A percentile compares a stretch with the other conserved stretches of the same genome.
Conservation (phyloP, 2,329 filamentous ascomycete genomes). For the Epicoccum nigrum region DNA sequence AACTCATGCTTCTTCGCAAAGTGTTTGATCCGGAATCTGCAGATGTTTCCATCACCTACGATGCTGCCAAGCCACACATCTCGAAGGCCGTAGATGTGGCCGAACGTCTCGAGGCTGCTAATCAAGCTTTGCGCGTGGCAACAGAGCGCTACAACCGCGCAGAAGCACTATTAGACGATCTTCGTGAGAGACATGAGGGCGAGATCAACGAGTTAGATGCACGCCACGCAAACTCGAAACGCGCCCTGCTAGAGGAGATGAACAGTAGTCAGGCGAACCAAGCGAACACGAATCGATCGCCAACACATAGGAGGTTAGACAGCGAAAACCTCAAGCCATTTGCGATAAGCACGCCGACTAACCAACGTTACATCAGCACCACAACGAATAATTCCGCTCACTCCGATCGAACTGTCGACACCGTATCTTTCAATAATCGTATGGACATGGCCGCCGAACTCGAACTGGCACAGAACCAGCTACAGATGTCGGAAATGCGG, state of each 20-base stretch:
- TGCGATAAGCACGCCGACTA: slow-evolving; percentile 76
- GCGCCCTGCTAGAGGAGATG: slow-evolving; percentile 84
- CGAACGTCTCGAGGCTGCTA: slow-evolving; percentile 84
- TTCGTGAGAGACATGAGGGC: slow-evolving; percentile 76
- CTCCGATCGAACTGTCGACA: slow-evolving; percentile 85
- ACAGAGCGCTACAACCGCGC: slow-evolving; percentile 80
- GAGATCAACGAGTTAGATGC: slow-evolving; percentile 70
- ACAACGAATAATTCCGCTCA: slow-evolving; percentile 76
- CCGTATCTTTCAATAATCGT: slow-evolving; percentile 80
- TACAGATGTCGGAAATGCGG: slow-evolving; percentile 93
- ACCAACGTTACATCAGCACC: slow-evolving; percentile 70
- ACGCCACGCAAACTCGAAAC: slow-evolving; percentile 67
- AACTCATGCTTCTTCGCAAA: slow-evolving; percentile 82
- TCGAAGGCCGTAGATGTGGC: slow-evolving; percentile 74
- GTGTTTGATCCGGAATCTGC: slow-evolving; percentile 80
- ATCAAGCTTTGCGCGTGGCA: slow-evolving; percentile 84
- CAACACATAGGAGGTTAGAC: slow-evolving; percentile 69
- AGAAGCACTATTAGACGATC: slow-evolving; percentile 79
- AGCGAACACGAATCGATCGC: slow-evolving; percentile 62
- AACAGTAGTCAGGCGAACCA: slow-evolving; percentile 77
- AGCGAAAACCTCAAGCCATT: slow-evolving; percentile 66
- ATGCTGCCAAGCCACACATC: slow-evolving; percentile 73
- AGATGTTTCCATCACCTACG: slow-evolving; percentile 69
- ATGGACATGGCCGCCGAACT: slow-evolving; percentile 92
- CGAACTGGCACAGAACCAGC: slow-evolving; percentile 90